Percentiles rank a stretch among this genome's conserved stretches.
Evolutionary conservation across 306 rosid genomes (phyloP).

Genomic region (Quillaja saponaria): DNA sequence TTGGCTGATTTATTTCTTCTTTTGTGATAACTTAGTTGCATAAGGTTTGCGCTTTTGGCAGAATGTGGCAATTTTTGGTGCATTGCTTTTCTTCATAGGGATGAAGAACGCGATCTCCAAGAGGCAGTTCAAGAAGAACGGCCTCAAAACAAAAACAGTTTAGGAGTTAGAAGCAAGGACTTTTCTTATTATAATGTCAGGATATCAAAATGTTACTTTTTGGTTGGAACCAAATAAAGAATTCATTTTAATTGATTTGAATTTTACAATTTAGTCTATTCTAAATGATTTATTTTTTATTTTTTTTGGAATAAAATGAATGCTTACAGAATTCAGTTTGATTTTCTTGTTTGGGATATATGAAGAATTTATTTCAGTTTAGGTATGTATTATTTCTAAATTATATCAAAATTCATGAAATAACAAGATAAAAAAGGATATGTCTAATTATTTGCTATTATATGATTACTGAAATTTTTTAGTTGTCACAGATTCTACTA

Average conservation of each 20-base stretch:
- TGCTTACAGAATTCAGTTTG: no score
- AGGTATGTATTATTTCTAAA: no score
- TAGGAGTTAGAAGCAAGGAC: slow-evolving; percentile 40
- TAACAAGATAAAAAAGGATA: no score
- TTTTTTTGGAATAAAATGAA: no score
- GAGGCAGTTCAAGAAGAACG: slow-evolving; percentile 68
- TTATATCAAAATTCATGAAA: no score
- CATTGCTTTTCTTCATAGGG: slow-evolving; percentile 77
- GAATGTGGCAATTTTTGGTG: slow-evolving; percentile 75
- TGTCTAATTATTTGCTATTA: no score
- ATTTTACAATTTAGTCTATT: slow-evolving; percentile 29
- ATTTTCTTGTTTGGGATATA: slow-evolving; percentile 19
- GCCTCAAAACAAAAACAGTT: slow-evolving; percentile 61
- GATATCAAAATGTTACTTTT: slow-evolving; percentile 25
- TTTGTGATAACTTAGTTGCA: slow-evolving; percentile 6
- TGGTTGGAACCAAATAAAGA: no score
- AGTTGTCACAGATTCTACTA: no score
- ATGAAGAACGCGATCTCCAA: slow-evolving; percentile 71
- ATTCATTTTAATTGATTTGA: no score
- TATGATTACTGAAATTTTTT: no score
- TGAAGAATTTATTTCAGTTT: no score
- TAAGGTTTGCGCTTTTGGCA: slow-evolving; percentile 35
- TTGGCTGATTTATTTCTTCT: background rate
- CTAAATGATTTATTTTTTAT: background rate
- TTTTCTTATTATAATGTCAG: slow-evolving; percentile 19